phyloP scores from a whole-genome alignment of 129 eudicot genomes.

The Smallanthus sonchifolius region DNA sequence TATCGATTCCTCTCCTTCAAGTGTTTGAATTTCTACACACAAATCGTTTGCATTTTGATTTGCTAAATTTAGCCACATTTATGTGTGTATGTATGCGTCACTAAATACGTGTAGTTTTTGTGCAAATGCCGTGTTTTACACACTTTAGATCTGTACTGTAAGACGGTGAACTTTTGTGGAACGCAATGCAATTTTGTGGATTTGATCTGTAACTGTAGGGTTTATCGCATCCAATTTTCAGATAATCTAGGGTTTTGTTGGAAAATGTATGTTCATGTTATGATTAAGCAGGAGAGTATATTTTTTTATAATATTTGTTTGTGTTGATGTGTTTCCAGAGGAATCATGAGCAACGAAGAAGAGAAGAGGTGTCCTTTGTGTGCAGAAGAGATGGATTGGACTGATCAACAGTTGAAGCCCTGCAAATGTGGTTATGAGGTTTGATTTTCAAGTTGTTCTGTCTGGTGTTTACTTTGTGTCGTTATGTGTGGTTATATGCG shows the following conservation, averaged over 20 bases:
- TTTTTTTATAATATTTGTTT: slow-evolving; percentile 24
- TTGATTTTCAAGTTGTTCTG: background rate
- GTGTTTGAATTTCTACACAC: slow-evolving; percentile 15
- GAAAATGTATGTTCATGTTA: slow-evolving; percentile 16
- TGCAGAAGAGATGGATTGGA: slow-evolving; percentile 90
- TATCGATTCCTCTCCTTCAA: background rate
- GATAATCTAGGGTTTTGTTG: slow-evolving; percentile 31
- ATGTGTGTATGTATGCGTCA: slow-evolving; percentile 24
- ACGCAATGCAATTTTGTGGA: slow-evolving; percentile 14
- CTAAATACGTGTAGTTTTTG: slow-evolving; percentile 49
- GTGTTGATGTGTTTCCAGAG: slow-evolving; percentile 30
- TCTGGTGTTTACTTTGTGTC: background rate
- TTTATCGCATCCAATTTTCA: background rate
- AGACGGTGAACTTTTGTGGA: slow-evolving; percentile 9
- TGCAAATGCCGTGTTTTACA: slow-evolving; percentile 19
- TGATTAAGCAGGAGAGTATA: slow-evolving; percentile 7
- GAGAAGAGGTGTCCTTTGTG: slow-evolving; percentile 85
- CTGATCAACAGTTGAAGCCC: slow-evolving; percentile 80
- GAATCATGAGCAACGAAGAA: slow-evolving; percentile 56
- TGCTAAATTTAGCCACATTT: background rate
- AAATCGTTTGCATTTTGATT: slow-evolving; percentile 16
- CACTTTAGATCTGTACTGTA: background rate
- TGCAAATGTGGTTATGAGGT: slow-evolving; percentile 89
- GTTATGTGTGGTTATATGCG: background rate
- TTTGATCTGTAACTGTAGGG: slow-evolving; percentile 18